phyloP scores from a whole-genome alignment of 148 eudicot species.

The Silene uniflora region DNA sequence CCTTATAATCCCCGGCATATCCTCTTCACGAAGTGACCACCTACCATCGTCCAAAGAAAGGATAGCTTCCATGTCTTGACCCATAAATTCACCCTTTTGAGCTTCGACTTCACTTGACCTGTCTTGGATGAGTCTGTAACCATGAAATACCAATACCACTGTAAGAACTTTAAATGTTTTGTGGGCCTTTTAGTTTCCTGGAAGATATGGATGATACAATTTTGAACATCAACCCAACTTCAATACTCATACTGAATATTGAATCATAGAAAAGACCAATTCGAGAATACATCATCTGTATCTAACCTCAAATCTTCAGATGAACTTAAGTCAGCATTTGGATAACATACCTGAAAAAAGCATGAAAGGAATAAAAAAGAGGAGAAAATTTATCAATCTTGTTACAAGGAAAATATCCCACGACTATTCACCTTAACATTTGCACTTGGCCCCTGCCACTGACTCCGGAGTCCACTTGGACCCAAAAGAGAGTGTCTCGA shows the following conservation, averaged over 20 bases:
- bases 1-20: constrained; percentile 56
- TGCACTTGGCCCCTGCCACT: constrained; percentile 74
- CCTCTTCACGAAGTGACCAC: constrained; percentile 58
- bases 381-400: background rate
- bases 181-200: background rate
- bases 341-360: constrained; percentile 67
- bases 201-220: too few species aligned
- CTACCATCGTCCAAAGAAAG: constrained; percentile 91
- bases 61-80: constrained; percentile 69
- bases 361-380: constrained; percentile 11
- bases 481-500: constrained; percentile 94
- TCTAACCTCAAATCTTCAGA: constrained; percentile 60
- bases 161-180: constrained; percentile 20
- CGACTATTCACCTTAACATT: constrained; percentile 55
- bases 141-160: constrained; percentile 20
- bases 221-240: background rate
- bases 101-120: constrained; percentile 39
- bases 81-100: constrained; percentile 37
- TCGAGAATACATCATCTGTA: background rate
- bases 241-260: background rate
- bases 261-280: background rate
- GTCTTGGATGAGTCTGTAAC: constrained; percentile 47
- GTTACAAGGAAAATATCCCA: background rate
- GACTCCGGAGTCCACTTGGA: constrained; percentile 77
- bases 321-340: constrained; percentile 51